Conservation (phyloP, 352 stramenopile genomes). For the Phytopythium aichiense region DNA sequence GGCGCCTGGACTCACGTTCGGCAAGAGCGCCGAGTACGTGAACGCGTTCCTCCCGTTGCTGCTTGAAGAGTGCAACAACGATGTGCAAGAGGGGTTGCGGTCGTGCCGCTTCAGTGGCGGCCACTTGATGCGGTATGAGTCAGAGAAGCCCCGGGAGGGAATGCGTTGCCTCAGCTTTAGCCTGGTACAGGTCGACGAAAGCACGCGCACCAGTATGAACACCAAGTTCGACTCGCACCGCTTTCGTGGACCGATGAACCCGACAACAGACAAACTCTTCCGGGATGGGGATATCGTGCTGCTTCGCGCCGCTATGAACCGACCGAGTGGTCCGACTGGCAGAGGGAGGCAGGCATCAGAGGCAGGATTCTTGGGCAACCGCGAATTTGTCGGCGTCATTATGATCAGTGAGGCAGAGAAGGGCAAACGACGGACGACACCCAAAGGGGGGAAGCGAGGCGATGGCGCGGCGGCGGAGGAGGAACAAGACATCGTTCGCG, state of each 20-base stretch:
- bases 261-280: conserved; percentile 53
- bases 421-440: conserved; percentile 16
- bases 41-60: conserved; percentile 76
- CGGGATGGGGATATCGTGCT: conserved; percentile 77
- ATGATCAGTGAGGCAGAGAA: conserved; percentile 74
- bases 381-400: conserved; percentile 70
- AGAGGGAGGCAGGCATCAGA: conserved; percentile 5
- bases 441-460: background rate
- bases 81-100: conserved; percentile 66
- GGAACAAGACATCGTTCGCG: conserved; percentile 62
- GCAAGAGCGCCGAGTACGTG: conserved; percentile 67
- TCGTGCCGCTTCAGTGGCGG: conserved; percentile 40
- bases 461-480: conserved; percentile 10
- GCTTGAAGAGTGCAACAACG: conserved; percentile 80
- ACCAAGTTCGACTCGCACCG: conserved; percentile 13
- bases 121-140: conserved; percentile 73
- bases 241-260: conserved; percentile 8
- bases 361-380: conserved; percentile 37
- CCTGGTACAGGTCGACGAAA: conserved; percentile 50
- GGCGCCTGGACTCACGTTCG: conserved; percentile 55
- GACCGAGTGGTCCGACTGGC: background rate
- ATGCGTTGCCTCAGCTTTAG: conserved; percentile 80
- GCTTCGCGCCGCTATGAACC: conserved; percentile 30
- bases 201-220: conserved; percentile 13
- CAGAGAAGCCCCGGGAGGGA: conserved; percentile 72